Evolutionary conservation across 352 stramenopile genomes (phyloP), one percentile per base, ranked within the genome.

Genomic region (Phytophthora hibernalis): DNA sequence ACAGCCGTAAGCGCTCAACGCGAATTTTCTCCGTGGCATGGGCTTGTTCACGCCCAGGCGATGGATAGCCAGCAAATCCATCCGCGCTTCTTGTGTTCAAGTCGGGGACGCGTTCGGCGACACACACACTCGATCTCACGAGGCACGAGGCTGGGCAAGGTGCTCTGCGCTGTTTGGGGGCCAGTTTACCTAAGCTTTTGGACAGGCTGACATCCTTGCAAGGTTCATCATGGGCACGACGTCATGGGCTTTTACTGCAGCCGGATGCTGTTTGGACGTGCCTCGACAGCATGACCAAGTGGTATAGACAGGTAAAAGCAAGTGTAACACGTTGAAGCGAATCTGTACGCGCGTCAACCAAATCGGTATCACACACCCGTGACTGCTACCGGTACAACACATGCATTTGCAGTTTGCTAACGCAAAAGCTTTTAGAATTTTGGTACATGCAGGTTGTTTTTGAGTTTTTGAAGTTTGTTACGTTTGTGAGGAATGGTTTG

Each of bases 61-160:
- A 33, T 69, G 60, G 54, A 70, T 61, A 62, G 31, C 21, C 33
- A 11, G 60, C 66, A 74, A 74, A 74, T 74, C 66, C 60, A 66
- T 30, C 40, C 22, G 49, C 16, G 21, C 22, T 61, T 57, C 57
- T 24, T 49, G 28, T 26, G 50, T 54, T 61, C 59, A 61, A 54
- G 13, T 31, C 50, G 33, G 50, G 18, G 22, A 10, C 31, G 21
- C 9, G 31, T 65, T 54, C 31, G 42, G 51, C 54, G 56, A 50
- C 22, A 43, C 16, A 49, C 18, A 38, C 13, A 16, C 31, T 38
- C 31, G 9, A 16, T 38, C 31, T 49, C 20, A n/a, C n/a, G n/a
- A n/a, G n/a, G n/a, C n/a, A n/a, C n/a, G n/a, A n/a, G n/a, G n/a
- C n/a, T n/a, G n/a, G n/a, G n/a, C n/a, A n/a, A n/a, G n/a, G n/a